A percentile compares a stretch with the other conserved stretches of the same genome.
Conservation (phyloP, 371 early-diverging fungal genomes). For the Mucor velutinosus region DNA sequence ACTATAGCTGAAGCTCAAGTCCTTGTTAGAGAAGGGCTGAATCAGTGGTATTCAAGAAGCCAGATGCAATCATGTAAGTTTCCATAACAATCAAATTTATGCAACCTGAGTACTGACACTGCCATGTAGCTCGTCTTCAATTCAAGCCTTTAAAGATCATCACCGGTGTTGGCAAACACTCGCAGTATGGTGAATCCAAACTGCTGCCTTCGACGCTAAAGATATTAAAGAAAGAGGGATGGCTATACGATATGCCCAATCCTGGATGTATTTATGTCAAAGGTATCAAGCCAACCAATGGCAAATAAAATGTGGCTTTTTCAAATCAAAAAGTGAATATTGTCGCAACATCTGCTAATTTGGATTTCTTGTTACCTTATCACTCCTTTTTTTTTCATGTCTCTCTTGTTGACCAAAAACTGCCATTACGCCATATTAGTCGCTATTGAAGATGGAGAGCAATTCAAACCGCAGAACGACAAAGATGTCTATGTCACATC, state of each 20-base stretch:
- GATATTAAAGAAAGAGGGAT: conserved; percentile 54
- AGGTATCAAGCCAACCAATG: conserved; percentile 20
- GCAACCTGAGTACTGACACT: not conserved
- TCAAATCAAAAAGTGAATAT: not conserved
- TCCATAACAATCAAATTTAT: not conserved
- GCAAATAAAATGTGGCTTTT: not conserved
- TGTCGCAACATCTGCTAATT: not conserved
- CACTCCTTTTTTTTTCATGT: conserved; percentile 25
- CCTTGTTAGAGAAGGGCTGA: conserved; percentile 61
- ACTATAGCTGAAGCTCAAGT: conserved; percentile 66
- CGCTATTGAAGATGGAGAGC: conserved; percentile 39
- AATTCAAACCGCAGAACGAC: conserved; percentile 28
- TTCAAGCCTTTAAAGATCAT: conserved; percentile 61
- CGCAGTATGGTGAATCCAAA: conserved; percentile 56
- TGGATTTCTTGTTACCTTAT: conserved; percentile 4
- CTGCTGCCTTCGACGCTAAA: conserved; percentile 58
- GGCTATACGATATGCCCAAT: conserved; percentile 55
- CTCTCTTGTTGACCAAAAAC: conserved; percentile 29
- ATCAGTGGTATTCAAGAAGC: conserved; percentile 63
- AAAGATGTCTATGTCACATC: conserved; percentile 42
- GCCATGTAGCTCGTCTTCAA: conserved; percentile 31
- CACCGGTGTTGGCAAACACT: conserved; percentile 69
- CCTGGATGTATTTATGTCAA: conserved; percentile 55
- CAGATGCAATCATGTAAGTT: conserved; percentile 51
- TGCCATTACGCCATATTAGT: conserved; percentile 38